Evolutionary conservation across 1,284 basidiomycete species (phyloP).

Genomic region (Anthracocystis walkeri): DNA sequence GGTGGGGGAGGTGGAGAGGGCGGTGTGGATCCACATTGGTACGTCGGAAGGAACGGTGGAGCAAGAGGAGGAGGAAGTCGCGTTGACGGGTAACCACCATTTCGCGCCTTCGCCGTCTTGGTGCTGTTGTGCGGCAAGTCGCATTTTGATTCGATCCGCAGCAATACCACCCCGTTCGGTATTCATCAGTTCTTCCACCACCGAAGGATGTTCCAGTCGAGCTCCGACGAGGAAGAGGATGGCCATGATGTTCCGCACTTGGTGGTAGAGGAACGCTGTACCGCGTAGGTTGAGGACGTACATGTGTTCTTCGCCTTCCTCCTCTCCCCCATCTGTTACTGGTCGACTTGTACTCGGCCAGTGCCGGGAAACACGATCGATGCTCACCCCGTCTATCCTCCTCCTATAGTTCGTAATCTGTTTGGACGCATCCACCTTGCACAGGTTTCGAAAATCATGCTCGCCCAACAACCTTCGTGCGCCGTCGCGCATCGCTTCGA

Average conservation of each 20-base stretch:
- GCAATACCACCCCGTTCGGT: conserved; percentile 69
- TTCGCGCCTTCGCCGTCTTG: conserved; percentile 6
- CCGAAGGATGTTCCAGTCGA: conserved; percentile 79
- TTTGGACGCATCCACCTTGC: conserved; percentile 92
- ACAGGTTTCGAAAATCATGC: conserved; percentile 96
- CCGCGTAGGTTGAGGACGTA: conserved; percentile 89
- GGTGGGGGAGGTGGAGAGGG: conserved; percentile 6
- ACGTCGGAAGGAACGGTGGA: background rate
- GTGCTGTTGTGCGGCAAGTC: conserved; percentile 16
- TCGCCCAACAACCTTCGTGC: conserved; percentile 82
- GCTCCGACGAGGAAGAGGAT: conserved; percentile 89
- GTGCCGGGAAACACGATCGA: conserved; percentile 70
- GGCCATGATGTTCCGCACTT: conserved; percentile 96
- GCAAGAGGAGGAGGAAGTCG: conserved; percentile 1
- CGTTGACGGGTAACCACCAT: conserved; percentile 48
- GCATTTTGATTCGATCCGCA: conserved; percentile 42
- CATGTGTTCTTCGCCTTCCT: conserved; percentile 60
- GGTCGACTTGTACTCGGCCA: conserved; percentile 29
- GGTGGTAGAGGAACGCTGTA: conserved; percentile 93
- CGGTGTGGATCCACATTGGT: conserved; percentile 34
- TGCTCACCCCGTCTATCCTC: conserved; percentile 77
- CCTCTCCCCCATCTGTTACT: background rate
- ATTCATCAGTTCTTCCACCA: conserved; percentile 83
- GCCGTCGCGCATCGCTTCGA: conserved; percentile 79
- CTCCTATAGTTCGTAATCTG: conserved; percentile 85